Evolutionary conservation across 352 stramenopile genomes (phyloP), one percentile per base, ranked within the genome.

Genomic region (Plasmopara halstedii): DNA sequence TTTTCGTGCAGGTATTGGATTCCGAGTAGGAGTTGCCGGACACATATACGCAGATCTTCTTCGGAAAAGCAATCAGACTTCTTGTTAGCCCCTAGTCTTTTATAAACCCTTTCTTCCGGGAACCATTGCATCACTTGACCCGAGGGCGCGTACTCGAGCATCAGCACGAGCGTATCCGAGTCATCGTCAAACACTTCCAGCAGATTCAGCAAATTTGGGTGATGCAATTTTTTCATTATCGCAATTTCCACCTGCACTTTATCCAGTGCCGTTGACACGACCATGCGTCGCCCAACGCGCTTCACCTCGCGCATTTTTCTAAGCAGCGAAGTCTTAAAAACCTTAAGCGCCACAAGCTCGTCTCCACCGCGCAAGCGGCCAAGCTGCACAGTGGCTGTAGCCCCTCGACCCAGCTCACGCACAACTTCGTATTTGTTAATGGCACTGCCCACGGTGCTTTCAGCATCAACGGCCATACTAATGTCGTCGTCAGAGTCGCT

Each of bases 171-270:
- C 42, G 67, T 88, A 35, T 93, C 81, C 11, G 71, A 59, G 58
- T 88, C 81, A 43, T 93, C 78, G 48, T 93, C 81, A 33, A 90
- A 85, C 6, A 93, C 77, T 32, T 86, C 81, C 25, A 88, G 69
- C 45, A 93, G 51, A 31, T 87, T 86, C 9, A 93, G 56, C 53
- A 93, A 50, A 51, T 93, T 79, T 20, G 46, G 56, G 53, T 93
- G 81, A 44, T 77, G 55, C 22, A 93, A 60, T 48, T 93, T 93
- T 64, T 93, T 93, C 81, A 93, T 93, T 58, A 93, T 93, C 32
- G 81, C 78, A 38, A 93, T 93, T 46, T 93, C 81, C 35, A 89
- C 47, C 54, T 93, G 81, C 44, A 93, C 81, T 46, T 93, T 93
- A 51, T 93, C 81, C 20, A 93, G 58, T 25, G 76, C 81, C 25